Evolutionary conservation across 208 protist genomes (phyloP), one percentile per base, ranked within the genome.

Genomic region (Blechomonas ayalai): DNA sequence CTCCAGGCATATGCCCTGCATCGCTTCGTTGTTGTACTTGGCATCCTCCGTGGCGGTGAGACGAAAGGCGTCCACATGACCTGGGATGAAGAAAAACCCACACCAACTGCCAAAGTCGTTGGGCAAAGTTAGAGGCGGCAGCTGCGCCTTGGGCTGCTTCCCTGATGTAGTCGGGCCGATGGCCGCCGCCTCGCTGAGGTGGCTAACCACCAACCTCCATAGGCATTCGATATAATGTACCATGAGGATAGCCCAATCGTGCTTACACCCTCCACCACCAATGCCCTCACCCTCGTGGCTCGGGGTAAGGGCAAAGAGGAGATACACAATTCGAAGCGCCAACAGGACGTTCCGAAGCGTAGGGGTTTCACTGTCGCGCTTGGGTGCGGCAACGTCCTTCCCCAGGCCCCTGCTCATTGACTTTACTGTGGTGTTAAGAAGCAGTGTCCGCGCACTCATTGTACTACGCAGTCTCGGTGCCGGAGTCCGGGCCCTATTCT

Each of bases 141-240:
- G 24, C 3, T 7, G 7, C 35, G 7, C 23, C n/a, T 10, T 44
- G 28, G 25, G 25, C 6, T 25, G 13, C 9, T 10, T 22, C 41
- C 37, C 31, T 44, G 28, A 6, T 27, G 26, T 28, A 13, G 24
- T 15, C 10, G 46, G 8, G 15, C 6, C 28, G 20, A 20, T 18
- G 3, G 13, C 5, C 13, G 22, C 15, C 1, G 41, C 23, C 9
- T 0, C 24, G 26, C 10, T 15, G 24, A 33, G 22, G 22, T 35
- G 48, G 19, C 33, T 12, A 13, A 40, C 18, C 4, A 54, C 39
- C 46, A 60, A 34, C 16, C 60, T 51, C 82, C 82, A 91, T 27
- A 86, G 23, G 32, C 54, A 78, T 2, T 59, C 65, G 8, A 91
- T 48, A 48, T 91, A 91, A 54, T 81, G 59, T 16, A 87, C 39